These are phyloP conservation scores for Rhododendron ferrugineum DNA, from an alignment of 148 eudicot species.

Conservation along the genomic window DNA sequence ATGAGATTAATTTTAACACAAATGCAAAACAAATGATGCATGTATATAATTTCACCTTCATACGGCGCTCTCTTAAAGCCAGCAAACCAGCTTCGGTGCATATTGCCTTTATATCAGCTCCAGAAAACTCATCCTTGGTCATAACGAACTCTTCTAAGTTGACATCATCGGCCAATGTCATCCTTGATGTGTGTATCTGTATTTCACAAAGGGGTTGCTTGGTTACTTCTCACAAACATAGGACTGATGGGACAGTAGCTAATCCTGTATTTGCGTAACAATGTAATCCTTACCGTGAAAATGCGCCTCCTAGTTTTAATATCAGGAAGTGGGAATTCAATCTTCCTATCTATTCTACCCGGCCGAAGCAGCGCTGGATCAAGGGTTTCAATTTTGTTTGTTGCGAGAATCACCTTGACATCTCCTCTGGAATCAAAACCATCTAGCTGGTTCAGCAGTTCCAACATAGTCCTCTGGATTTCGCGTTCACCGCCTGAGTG, in stretches of 20 bases:
- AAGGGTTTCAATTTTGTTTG: constrained; percentile 86
- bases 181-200: constrained; percentile 91
- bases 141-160: constrained; percentile 96
- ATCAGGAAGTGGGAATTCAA: constrained; percentile 96
- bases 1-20: background rate
- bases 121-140: constrained; percentile 99
- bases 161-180: constrained; percentile 95
- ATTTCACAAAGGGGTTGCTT: background rate
- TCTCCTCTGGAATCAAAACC: constrained; percentile 97
- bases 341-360: constrained; percentile 91
- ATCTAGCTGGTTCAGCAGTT: constrained; percentile 89
- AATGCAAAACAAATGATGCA: background rate
- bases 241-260: background rate
- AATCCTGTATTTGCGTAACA: background rate
- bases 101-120: constrained; percentile 97
- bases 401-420: constrained; percentile 93
- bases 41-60: constrained; percentile 58
- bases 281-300: constrained; percentile 47
- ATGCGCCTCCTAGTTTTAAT: constrained; percentile 96
- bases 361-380: constrained; percentile 97
- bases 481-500: constrained; percentile 99
- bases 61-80: constrained; percentile 91
- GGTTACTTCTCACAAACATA: background rate
- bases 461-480: constrained; percentile 98
- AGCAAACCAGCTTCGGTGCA: constrained; percentile 98